Percentiles rank a stretch among this genome's conserved stretches.
Conservation (phyloP, 371 early-diverging fungal genomes). For the Phascolomyces articulosus region DNA sequence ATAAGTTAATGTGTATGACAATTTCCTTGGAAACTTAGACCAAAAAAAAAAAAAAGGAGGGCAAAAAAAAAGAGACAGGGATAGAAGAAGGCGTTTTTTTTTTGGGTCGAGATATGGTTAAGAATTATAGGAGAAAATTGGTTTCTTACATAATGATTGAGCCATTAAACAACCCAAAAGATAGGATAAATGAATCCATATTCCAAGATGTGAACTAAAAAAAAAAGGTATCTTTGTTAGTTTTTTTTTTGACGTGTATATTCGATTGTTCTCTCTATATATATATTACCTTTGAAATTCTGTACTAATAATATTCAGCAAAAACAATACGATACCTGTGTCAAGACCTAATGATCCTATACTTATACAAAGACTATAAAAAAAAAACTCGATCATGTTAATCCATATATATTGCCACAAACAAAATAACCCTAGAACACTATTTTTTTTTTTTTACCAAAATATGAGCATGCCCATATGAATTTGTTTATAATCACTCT, state of each 20-base stretch:
- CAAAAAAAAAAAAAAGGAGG: background rate
- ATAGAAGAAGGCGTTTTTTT: no score
- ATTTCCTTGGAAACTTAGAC: no score
- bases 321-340: background rate
- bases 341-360: background rate
- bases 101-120: no score
- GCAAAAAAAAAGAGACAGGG: background rate
- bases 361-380: slow-evolving; percentile 3
- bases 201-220: background rate
- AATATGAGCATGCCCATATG: background rate
- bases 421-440: background rate
- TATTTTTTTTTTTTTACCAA: background rate
- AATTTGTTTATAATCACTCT: background rate
- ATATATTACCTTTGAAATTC: slow-evolving; percentile 4
- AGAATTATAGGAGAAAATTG: no score
- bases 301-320: background rate
- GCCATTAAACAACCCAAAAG: background rate
- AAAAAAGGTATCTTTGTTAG: background rate
- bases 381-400: background rate
- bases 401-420: background rate
- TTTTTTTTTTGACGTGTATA: background rate
- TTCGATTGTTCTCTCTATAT: no score
- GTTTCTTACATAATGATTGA: slow-evolving; percentile 1
- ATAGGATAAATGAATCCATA: background rate
- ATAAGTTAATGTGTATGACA: no score